phyloP scores from a whole-genome alignment of 2,329 filamentous ascomycete species.

The Talaromyces marneffei region DNA sequence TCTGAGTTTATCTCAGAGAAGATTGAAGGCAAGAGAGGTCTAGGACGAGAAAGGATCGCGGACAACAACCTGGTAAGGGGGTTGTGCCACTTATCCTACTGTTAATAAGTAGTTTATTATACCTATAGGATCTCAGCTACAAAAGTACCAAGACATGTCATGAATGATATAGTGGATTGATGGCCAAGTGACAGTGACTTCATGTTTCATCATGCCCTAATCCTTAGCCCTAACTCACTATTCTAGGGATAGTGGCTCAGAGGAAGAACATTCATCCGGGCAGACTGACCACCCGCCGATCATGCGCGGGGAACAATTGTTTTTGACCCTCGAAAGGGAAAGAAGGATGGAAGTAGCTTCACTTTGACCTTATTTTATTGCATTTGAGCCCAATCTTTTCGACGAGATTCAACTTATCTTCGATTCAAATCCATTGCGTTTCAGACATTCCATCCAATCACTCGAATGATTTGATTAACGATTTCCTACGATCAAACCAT shows the following conservation, averaged over 20 bases:
- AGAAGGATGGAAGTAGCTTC: not conserved
- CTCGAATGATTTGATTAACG: not conserved
- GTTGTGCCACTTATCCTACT: too few relatives aligned
- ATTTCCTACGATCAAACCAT: not conserved
- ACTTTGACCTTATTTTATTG: not conserved
- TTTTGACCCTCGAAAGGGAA: not conserved
- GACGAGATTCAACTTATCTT: not conserved
- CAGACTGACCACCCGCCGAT: constrained; percentile 12
- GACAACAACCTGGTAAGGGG: too few relatives aligned
- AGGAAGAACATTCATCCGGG: constrained; percentile 20
- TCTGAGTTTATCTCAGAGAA: not conserved
- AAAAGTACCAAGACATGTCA: too few relatives aligned
- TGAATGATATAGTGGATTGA: too few relatives aligned
- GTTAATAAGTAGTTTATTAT: too few relatives aligned
- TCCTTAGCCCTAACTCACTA: constrained; percentile 20
- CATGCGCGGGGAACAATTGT: constrained; percentile 10
- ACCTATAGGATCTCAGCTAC: too few relatives aligned
- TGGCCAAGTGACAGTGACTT: constrained; percentile 16
- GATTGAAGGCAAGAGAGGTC: not conserved
- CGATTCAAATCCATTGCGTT: not conserved
- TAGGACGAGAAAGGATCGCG: not conserved
- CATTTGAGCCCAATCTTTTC: not conserved
- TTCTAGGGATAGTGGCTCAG: constrained; percentile 27
- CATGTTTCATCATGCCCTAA: constrained; percentile 17
- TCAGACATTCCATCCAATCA: too few relatives aligned